Conservation (phyloP, 2,329 filamentous ascomycete genomes). For the Sporothrix globosa region DNA sequence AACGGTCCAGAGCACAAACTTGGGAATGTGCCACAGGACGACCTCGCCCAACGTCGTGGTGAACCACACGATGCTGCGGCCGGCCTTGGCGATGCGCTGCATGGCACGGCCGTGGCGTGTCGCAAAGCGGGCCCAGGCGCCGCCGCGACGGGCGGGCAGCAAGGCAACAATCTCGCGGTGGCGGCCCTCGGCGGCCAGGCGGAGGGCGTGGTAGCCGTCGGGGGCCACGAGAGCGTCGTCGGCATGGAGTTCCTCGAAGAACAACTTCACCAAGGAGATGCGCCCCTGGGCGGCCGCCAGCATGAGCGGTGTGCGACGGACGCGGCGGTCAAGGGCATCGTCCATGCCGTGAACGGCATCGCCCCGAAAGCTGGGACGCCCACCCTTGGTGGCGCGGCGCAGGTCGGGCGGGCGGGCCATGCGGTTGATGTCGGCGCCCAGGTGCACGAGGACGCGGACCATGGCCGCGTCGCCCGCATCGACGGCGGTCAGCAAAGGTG, state of each 20-base stretch:
- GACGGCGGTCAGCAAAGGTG: constrained; percentile 47
- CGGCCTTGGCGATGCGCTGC: constrained; percentile 26
- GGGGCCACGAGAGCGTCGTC: constrained; percentile 51
- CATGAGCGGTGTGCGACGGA: constrained; percentile 50
- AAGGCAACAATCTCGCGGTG: constrained; percentile 51
- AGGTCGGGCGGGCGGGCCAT: constrained; percentile 36
- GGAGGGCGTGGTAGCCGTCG: constrained; percentile 51
- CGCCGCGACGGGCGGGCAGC: constrained; percentile 47
- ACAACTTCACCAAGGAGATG: constrained; percentile 47
- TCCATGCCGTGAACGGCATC: background rate
- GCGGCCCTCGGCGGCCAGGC: constrained; percentile 48
- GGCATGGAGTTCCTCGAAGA: constrained; percentile 48
- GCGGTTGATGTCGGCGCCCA: constrained; percentile 45
- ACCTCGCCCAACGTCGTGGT: background rate
- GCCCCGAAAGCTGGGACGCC: background rate
- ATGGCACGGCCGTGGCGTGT: constrained; percentile 42
- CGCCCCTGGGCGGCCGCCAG: constrained; percentile 49
- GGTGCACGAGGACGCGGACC: constrained; percentile 43
- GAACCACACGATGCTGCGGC: constrained; percentile 27
- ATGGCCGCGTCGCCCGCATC: constrained; percentile 40
- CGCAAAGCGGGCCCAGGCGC: constrained; percentile 47
- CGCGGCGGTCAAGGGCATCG: constrained; percentile 37
- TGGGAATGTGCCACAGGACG: constrained; percentile 22
- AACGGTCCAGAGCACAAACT: constrained; percentile 24
- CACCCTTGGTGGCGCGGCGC: background rate